Percentiles rank a stretch among this genome's conserved stretches.
Evolutionary conservation across 495 filamentous ascomycete species (phyloP).

Genomic region (Annulohypoxylon moriforme): DNA sequence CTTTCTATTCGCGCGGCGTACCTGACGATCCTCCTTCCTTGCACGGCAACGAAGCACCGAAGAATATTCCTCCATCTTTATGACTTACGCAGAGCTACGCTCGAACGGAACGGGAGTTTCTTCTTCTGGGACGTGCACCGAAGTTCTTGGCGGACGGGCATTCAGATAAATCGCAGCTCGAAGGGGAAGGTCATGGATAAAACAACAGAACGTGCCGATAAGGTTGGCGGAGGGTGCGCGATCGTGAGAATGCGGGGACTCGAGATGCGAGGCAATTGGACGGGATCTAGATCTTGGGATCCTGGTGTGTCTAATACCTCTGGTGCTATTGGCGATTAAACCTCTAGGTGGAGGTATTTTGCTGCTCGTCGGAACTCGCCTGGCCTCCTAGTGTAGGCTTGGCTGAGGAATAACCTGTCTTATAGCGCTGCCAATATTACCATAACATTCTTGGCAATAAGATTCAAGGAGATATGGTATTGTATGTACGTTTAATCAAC

Average conservation of each 20-base stretch:
- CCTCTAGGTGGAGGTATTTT: neutral
- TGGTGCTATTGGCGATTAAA: slow-evolving; percentile 25
- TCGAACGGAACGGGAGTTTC: slow-evolving; percentile 24
- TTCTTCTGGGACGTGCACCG: slow-evolving; percentile 40
- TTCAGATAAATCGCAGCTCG: slow-evolving; percentile 13
- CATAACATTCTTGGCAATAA: slow-evolving; percentile 1
- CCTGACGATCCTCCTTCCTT: slow-evolving; percentile 43
- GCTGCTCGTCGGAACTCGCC: neutral
- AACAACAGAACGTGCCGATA: slow-evolving; percentile 40
- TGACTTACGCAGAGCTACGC: slow-evolving; percentile 11
- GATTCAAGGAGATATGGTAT: neutral
- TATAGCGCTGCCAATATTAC: neutral
- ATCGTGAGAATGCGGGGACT: slow-evolving; percentile 23
- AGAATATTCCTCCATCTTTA: slow-evolving; percentile 5
- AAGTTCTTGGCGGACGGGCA: slow-evolving; percentile 10
- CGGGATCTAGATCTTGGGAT: slow-evolving; percentile 1
- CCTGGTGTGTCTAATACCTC: slow-evolving; percentile 22
- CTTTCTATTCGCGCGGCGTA: neutral
- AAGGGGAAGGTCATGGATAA: slow-evolving; percentile 41
- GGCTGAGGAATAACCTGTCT: neutral
- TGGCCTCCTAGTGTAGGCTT: neutral
- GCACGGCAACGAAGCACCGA: slow-evolving; percentile 34
- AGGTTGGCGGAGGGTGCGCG: slow-evolving; percentile 39
- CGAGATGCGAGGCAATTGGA: neutral
- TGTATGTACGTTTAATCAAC: neutral